Conservation (phyloP, 495 filamentous ascomycete species). For the Penicillium odoratum region DNA sequence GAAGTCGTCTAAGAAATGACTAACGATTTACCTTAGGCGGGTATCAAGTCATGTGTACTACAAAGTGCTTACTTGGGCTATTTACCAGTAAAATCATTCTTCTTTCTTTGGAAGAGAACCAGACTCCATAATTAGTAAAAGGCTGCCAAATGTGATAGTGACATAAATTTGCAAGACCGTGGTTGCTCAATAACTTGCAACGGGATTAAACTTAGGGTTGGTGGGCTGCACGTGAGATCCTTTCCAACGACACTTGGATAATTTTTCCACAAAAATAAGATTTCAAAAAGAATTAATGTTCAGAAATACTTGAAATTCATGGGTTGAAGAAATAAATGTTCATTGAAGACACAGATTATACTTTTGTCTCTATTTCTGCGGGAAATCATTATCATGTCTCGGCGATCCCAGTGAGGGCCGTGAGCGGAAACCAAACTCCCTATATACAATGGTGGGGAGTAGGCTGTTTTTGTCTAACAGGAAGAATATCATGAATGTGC, state of each 20-base stretch:
- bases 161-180: not conserved
- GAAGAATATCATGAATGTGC: slow-evolving; percentile 7
- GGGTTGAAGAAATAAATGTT: not conserved
- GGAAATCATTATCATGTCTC: slow-evolving; percentile 26
- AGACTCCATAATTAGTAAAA: not conserved
- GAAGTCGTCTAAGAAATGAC: not conserved
- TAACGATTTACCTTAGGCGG: not conserved
- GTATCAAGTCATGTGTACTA: not conserved
- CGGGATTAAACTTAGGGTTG: not conserved
- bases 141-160: not conserved
- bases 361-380: slow-evolving; percentile 17
- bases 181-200: not conserved
- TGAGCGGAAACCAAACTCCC: slow-evolving; percentile 15
- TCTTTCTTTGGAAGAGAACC: not conserved
- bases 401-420: slow-evolving; percentile 2
- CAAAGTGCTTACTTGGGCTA: not conserved
- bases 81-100: not conserved
- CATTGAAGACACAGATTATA: slow-evolving; percentile 6
- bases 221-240: not conserved
- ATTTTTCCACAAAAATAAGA: not conserved
- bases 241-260: not conserved
- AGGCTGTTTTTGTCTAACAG: slow-evolving; percentile 6
- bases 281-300: not conserved
- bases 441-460: slow-evolving; percentile 19
- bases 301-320: not conserved